These are phyloP conservation scores for Hypholoma fasciculare DNA, from an alignment of 768 basidiomycete genomes.

Conservation along the genomic window DNA sequence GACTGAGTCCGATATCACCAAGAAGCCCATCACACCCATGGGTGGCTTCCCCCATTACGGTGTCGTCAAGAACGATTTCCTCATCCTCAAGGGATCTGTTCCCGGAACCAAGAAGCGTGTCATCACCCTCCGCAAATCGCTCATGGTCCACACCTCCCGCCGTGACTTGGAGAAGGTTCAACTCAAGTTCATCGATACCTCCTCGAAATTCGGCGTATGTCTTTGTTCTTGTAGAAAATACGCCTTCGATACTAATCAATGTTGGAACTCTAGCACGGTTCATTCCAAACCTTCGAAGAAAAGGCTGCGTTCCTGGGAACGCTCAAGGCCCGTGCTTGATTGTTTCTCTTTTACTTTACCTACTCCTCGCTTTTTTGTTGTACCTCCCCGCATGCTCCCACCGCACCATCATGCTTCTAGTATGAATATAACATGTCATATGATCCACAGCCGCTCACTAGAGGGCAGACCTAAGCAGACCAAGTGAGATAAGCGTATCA, in stretches of 20 bases:
- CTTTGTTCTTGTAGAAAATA: not conserved
- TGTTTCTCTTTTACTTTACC: slow-evolving; percentile 29
- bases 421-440: slow-evolving; percentile 19
- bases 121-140: slow-evolving; percentile 94
- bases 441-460: slow-evolving; percentile 10
- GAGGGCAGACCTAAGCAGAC: not conserved
- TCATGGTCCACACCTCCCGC: slow-evolving; percentile 95
- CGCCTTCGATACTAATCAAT: not conserved
- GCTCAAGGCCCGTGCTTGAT: slow-evolving; percentile 81
- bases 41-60: slow-evolving; percentile 99
- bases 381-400: slow-evolving; percentile 40
- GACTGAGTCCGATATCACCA: slow-evolving; percentile 92
- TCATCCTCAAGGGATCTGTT: slow-evolving; percentile 94
- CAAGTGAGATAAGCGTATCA: not conserved
- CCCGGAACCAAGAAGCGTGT: slow-evolving; percentile 98
- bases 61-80: slow-evolving; percentile 97
- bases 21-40: slow-evolving; percentile 94
- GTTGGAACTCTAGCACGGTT: slow-evolving; percentile 65
- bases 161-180: slow-evolving; percentile 97
- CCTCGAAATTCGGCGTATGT: slow-evolving; percentile 94
- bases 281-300: slow-evolving; percentile 97
- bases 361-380: slow-evolving; percentile 38
- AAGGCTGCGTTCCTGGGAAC: slow-evolving; percentile 93
- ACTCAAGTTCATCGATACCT: slow-evolving; percentile 98
- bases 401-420: slow-evolving; percentile 14